Conservation (phyloP, 305 asterid genomes). For the Monarda citriodora region DNA sequence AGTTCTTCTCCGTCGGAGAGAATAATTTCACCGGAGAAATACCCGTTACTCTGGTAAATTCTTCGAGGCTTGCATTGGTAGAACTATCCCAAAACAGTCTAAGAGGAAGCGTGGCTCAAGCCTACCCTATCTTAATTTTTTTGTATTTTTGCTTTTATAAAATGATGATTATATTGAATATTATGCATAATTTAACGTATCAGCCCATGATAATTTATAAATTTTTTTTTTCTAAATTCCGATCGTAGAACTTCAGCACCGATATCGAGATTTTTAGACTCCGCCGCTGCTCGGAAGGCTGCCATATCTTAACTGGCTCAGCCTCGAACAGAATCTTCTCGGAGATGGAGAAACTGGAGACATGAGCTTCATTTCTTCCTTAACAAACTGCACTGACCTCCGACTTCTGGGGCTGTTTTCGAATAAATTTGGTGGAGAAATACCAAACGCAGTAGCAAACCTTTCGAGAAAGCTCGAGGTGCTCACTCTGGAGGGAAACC, state of each 20-base stretch:
- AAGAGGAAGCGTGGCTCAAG: neutral
- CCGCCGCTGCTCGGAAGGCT: neutral
- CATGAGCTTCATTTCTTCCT: neutral
- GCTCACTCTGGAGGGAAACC: neutral
- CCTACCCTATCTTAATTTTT: no score
- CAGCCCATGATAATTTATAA: no score
- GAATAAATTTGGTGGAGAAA: slow-evolving; percentile 1
- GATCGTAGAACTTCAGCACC: no score
- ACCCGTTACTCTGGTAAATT: slow-evolving; percentile 6
- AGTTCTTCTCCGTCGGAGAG: neutral
- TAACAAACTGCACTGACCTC: slow-evolving; percentile 5
- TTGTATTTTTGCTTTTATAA: no score
- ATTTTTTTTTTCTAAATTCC: no score
- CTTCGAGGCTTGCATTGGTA: neutral
- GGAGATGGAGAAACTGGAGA: neutral
- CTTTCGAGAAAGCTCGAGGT: neutral
- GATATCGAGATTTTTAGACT: no score
- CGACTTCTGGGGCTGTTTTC: neutral
- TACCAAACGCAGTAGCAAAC: neutral
- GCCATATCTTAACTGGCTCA: neutral
- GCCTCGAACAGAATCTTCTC: neutral
- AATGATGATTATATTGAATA: no score
- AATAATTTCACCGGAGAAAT: slow-evolving; percentile 1
- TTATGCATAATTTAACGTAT: no score
- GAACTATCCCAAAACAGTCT: slow-evolving; percentile 1